A percentile compares a stretch with the other conserved stretches of the same genome.
Evolutionary conservation across 2,329 filamentous ascomycete genomes (phyloP).

Genomic region (Paraconiothyrium sp.): DNA sequence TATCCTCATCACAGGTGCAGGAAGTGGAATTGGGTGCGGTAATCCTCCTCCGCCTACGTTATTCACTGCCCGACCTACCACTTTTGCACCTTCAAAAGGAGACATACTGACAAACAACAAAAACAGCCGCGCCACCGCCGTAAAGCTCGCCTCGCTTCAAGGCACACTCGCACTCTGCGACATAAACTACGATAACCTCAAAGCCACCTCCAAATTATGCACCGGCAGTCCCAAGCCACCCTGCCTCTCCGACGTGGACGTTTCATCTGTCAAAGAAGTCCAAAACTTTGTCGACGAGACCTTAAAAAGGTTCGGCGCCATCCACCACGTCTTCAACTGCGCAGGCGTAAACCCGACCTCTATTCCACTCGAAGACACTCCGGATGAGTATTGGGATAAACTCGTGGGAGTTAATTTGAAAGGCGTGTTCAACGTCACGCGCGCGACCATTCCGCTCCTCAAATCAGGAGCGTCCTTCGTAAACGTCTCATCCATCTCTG

Average conservation of each 20-base stretch:
- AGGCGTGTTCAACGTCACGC: conserved; percentile 57
- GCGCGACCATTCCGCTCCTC: conserved; percentile 53
- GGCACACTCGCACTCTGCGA: conserved; percentile 47
- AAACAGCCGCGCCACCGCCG: conserved; percentile 56
- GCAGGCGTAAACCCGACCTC: conserved; percentile 61
- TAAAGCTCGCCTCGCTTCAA: conserved; percentile 59
- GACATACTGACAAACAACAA: neutral
- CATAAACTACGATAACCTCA: conserved; percentile 53
- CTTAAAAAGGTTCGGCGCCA: conserved; percentile 43
- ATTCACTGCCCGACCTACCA: neutral
- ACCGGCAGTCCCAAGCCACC: conserved; percentile 47
- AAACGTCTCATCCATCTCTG: conserved; percentile 41
- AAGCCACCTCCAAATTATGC: conserved; percentile 52
- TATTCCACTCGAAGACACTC: conserved; percentile 51
- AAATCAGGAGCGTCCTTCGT: conserved; percentile 33
- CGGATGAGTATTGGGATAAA: conserved; percentile 59
- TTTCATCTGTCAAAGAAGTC: conserved; percentile 56
- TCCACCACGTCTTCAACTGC: conserved; percentile 57
- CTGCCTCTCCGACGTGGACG: conserved; percentile 54
- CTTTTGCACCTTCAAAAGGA: conserved; percentile 3
- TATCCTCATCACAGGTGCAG: conserved; percentile 43
- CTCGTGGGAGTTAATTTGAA: conserved; percentile 58
- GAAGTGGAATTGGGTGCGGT: conserved; percentile 58
- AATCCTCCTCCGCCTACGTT: conserved; percentile 13
- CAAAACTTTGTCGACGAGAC: conserved; percentile 52